Evolutionary conservation across 495 filamentous ascomycete species (phyloP), one percentile per base, ranked within the genome.

Genomic region (Clohesyomyces aquaticus): DNA sequence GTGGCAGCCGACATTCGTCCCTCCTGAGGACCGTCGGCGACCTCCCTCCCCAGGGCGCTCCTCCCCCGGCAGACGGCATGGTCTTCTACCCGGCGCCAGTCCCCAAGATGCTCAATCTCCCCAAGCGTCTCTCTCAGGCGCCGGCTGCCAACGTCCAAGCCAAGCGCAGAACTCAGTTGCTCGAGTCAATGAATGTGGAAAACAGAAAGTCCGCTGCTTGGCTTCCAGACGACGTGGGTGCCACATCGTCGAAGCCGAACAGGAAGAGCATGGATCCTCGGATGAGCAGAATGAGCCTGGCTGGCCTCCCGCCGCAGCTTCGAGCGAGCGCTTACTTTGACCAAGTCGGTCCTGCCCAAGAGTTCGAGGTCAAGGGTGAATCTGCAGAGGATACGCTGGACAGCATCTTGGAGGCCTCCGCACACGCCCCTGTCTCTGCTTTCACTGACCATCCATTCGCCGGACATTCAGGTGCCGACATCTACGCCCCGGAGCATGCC

Each of bases 1-100:
- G 22, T 38, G 53, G 60, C 48, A 64, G 56, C 59, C 57, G 66
- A 73, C 27, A 76, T 77, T 65, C 64, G 14, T 77, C 81, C 72
- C 18, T 77, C 59, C 32, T 70, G 16, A 63, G 46, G 43, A 71
- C 76, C 10, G 75, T 74, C 9, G 78, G 74, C 54, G 78, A 83
- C 55, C 82, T 86, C 21, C 77, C 63, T 10, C 26, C 21, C 0
- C 52, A 59, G 16, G 67, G 41, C 14, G 51, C 38, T 65, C 87
- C 87, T 10, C 78, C 78, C 26, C 82, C 82, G 1, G 86, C 82
- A 3, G 84, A 93, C 61, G 79, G 87, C 54, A 93, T 98, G 89
- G 83, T 96, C 9, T 98, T 86, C 73, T 98, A 98, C 72, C 94
- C 94, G 14, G 94, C 94, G 2, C 94, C 91, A 12, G 93, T 98